phyloP scores from a whole-genome alignment of 2,329 filamentous ascomycete genomes.

The Ceratocystis papillata region DNA sequence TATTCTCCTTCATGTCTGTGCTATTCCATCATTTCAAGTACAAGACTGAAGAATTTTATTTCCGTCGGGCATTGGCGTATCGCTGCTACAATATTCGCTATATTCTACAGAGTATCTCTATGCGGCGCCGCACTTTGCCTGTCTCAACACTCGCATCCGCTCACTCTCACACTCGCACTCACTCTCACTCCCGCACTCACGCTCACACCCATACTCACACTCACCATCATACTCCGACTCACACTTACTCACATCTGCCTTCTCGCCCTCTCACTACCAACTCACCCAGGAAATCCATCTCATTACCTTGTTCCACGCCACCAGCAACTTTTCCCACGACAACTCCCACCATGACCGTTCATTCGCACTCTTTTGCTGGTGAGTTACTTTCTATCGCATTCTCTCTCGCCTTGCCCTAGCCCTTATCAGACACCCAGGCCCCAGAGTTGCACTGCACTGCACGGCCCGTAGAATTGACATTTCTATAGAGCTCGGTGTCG shows the following conservation, averaged over 20 bases:
- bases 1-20: not conserved
- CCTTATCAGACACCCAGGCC: no score
- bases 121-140: not conserved
- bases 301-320: no score
- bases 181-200: not conserved
- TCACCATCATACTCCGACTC: not conserved
- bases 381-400: constrained; percentile 29
- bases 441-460: no score
- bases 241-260: not conserved
- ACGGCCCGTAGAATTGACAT: not conserved
- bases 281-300: no score
- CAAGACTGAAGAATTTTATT: not conserved
- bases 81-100: not conserved
- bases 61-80: not conserved
- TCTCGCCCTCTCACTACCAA: no score
- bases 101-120: not conserved
- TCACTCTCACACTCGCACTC: not conserved
- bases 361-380: constrained; percentile 4
- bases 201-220: no score
- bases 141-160: not conserved
- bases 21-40: not conserved
- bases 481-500: constrained; percentile 26
- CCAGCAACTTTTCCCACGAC: not conserved
- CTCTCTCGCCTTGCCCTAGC: constrained; percentile 28
- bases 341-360: constrained; percentile 12